Evolutionary conservation across 1,284 basidiomycete genomes (phyloP).

Genomic region (Sanghuangporus baumii): DNA sequence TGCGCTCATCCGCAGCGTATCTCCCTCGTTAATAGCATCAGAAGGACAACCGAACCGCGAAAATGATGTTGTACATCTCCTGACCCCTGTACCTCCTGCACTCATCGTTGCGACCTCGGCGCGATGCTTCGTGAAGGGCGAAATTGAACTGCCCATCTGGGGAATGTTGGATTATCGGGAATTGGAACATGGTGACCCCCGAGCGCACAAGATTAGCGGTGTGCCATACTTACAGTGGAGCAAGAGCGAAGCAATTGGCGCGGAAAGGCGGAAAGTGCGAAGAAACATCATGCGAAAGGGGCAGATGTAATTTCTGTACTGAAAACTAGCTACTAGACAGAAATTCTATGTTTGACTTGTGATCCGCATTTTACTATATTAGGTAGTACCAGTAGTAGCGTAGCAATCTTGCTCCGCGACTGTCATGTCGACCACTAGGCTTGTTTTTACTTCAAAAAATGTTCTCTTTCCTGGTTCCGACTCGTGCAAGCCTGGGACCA

Average conservation of each 20-base stretch:
- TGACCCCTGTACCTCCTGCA: conserved; percentile 62
- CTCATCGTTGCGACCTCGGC: conserved; percentile 32
- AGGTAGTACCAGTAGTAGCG: not conserved
- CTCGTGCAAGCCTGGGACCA: conserved; percentile 59
- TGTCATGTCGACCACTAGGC: not conserved
- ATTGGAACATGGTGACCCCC: conserved; percentile 38
- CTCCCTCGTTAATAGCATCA: conserved; percentile 25
- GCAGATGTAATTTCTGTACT: conserved; percentile 43
- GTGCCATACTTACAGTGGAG: conserved; percentile 85
- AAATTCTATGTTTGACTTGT: not conserved
- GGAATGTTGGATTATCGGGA: conserved; percentile 76
- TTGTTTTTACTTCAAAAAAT: conserved; percentile 41
- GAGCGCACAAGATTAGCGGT: conserved; percentile 50
- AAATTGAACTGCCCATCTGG: conserved; percentile 83
- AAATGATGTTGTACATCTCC: conserved; percentile 48
- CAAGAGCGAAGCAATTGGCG: conserved; percentile 58
- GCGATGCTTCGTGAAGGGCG: conserved; percentile 72
- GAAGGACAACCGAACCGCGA: conserved; percentile 16
- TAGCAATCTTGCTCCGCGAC: not conserved
- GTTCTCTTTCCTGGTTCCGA: conserved; percentile 54
- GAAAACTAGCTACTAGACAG: not conserved
- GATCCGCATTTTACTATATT: not conserved
- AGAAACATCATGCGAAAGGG: conserved; percentile 85
- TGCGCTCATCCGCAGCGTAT: conserved; percentile 66
- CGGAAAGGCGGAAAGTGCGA: conserved; percentile 67